Conservation (phyloP, 306 rosid species). For the Begonia masoniana region DNA sequence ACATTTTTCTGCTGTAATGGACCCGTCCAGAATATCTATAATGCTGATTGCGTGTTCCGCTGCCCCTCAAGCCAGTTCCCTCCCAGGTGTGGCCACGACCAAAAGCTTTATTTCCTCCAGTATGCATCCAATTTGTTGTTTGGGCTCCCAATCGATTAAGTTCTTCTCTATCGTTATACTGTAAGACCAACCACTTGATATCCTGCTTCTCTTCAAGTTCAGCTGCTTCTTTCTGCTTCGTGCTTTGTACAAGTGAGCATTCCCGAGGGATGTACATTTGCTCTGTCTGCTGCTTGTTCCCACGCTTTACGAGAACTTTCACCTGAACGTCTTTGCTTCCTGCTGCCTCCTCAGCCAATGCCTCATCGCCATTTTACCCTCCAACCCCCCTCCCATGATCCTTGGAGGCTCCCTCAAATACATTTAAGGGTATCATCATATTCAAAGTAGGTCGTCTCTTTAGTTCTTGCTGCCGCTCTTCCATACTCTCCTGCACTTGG, state of each 20-base stretch:
- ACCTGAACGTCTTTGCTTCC: slow-evolving; percentile 81
- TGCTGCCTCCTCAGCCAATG: slow-evolving; percentile 53
- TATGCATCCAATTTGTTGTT: slow-evolving; percentile 60
- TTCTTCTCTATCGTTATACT: slow-evolving; percentile 95
- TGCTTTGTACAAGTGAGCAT: slow-evolving; percentile 85
- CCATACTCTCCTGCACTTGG: slow-evolving; percentile 88
- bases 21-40: slow-evolving; percentile 56
- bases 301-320: slow-evolving; percentile 98
- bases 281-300: slow-evolving; percentile 92
- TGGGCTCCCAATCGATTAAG: slow-evolving; percentile 75
- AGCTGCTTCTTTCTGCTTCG: slow-evolving; percentile 98
- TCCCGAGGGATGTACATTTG: slow-evolving; percentile 92
- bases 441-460: slow-evolving; percentile 84
- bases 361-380: slow-evolving; percentile 94
- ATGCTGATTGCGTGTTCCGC: slow-evolving; percentile 63
- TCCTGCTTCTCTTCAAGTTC: slow-evolving; percentile 99
- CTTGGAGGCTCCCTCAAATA: slow-evolving; percentile 79
- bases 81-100: slow-evolving; percentile 58
- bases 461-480: slow-evolving; percentile 77
- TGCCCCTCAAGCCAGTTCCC: slow-evolving; percentile 47
- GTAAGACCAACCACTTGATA: slow-evolving; percentile 87
- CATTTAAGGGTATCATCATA: slow-evolving; percentile 92
- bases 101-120: slow-evolving; percentile 38
- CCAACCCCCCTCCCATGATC: slow-evolving; percentile 70
- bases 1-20: slow-evolving; percentile 53